Base-by-base conservation (phyloP, 768 basidiomycete species). In the Auricularia sp. region DNA sequence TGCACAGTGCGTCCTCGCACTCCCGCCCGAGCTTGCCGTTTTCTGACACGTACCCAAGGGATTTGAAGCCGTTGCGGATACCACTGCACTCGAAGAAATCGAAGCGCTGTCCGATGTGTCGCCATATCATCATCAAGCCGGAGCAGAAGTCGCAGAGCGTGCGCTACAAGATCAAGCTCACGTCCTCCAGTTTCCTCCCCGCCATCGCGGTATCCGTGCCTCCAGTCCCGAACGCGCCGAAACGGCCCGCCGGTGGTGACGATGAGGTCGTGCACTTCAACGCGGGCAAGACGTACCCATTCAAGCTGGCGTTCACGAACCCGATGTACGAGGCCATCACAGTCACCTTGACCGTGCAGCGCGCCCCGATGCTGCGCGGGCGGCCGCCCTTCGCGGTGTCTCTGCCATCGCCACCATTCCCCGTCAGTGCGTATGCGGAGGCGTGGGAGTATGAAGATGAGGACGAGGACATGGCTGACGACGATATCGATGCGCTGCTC, bases 401-500 rank as follows among this genome's bases (percentile, higher is more conserved):
- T 10, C 77, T 98, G 2, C 95, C 93, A 0, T 86, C 85, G 11
- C 77, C 83, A 0, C 76, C 86, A 8, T 96, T 99, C 72, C 79
- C 89, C 4, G 84, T 98, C 59, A 87, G 89, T 14, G 91, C 96
- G 2, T 95, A 90, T 71, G 93, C 93, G 18, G 97, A 98, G 72
- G 93, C 92, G 39, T 98, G 96, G 96, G 94, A 98, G 74, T 97
- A 94, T 67, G 96, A 97, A 63, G 94, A 94, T 65, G 93, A 96
- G 65, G 93, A 92, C 39, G 78, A 76, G 10, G 82, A 81, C 54
- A 90, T 91, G 89, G 87, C 88, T 69, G 77, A 79, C 12, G 81
- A 82, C 36, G 77, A 76, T 39, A 76, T 77, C 23, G 77, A 77
- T 33, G 65, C 74, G n/a, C 36, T 70, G 61, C 65, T 69, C 18